Percentiles rank a stretch among this genome's conserved stretches.
Conservation (phyloP, 768 basidiomycete species). For the Boletus coccyginus region DNA sequence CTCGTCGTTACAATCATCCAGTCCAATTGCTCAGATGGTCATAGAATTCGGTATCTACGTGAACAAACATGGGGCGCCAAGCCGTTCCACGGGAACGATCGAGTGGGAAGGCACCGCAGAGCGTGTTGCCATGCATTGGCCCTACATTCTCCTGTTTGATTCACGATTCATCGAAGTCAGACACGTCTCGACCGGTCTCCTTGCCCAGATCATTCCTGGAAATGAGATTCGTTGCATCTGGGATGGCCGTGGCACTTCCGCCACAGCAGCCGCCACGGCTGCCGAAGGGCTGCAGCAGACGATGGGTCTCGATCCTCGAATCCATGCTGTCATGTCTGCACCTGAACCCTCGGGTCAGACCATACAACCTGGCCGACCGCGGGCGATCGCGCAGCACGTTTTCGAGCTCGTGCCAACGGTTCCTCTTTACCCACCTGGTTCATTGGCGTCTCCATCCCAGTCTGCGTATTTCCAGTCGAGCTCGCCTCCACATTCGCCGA, state of each 20-base stretch:
- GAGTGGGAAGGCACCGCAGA: conserved; percentile 96
- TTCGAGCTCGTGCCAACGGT: conserved; percentile 63
- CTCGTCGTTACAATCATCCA: background rate
- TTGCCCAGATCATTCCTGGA: conserved; percentile 80
- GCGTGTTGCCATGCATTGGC: conserved; percentile 84
- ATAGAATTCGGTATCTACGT: conserved; percentile 91
- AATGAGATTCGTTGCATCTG: conserved; percentile 83
- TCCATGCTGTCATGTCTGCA: conserved; percentile 84
- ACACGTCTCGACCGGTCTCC: conserved; percentile 74
- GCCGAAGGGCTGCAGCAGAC: conserved; percentile 36
- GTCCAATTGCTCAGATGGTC: conserved; percentile 6
- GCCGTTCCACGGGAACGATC: conserved; percentile 63
- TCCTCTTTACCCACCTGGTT: conserved; percentile 38
- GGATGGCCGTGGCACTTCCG: conserved; percentile 66
- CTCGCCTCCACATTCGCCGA: conserved; percentile 58
- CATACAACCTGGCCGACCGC: conserved; percentile 38
- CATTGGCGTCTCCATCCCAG: conserved; percentile 53
- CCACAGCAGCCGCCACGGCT: conserved; percentile 23
- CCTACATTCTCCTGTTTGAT: conserved; percentile 86
- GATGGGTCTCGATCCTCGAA: conserved; percentile 72
- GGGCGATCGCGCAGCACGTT: conserved; percentile 66
- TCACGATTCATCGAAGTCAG: conserved; percentile 89
- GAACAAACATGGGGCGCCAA: conserved; percentile 87
- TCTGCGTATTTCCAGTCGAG: conserved; percentile 51
- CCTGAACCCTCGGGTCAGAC: conserved; percentile 35